These are phyloP conservation scores for Cutaneotrichosporon arboriforme DNA, from an alignment of 1,284 basidiomycete genomes.

Conservation along the genomic window DNA sequence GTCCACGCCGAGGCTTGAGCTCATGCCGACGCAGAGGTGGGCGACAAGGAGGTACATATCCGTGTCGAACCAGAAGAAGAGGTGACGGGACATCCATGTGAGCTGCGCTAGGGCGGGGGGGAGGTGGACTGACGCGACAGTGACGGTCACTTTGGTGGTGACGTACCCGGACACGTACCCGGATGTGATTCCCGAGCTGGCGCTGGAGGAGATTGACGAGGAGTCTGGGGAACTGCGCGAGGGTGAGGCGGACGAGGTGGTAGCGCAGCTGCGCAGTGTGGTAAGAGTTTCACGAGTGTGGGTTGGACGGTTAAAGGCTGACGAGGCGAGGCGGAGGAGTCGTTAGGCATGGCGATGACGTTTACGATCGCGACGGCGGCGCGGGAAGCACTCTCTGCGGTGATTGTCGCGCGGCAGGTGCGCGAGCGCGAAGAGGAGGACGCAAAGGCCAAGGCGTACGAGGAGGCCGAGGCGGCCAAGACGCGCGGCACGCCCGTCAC, in stretches of 20 bases:
- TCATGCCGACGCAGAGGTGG: constrained; percentile 69
- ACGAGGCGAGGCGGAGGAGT: constrained; percentile 81
- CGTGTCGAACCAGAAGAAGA: constrained; percentile 80
- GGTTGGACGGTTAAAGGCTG: no score
- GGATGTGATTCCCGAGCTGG: constrained; percentile 68
- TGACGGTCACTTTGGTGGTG: constrained; percentile 68
- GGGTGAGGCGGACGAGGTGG: constrained; percentile 57
- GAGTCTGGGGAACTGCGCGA: constrained; percentile 52
- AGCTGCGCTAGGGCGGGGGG: constrained; percentile 2
- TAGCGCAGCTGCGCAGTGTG: constrained; percentile 59
- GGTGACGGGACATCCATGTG: constrained; percentile 39
- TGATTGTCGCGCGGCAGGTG: constrained; percentile 61
- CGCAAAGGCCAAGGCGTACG: constrained; percentile 63
- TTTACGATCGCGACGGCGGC: constrained; percentile 87
- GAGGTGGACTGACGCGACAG: constrained; percentile 54
- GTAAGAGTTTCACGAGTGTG: no score
- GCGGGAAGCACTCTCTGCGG: constrained; percentile 65
- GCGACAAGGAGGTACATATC: constrained; percentile 74
- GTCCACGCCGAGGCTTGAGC: constrained; percentile 51
- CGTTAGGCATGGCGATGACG: constrained; percentile 94
- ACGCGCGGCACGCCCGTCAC: constrained; percentile 89
- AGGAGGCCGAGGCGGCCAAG: constrained; percentile 84
- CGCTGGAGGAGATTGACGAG: constrained; percentile 58
- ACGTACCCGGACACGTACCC: constrained; percentile 66
- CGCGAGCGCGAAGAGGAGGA: constrained; percentile 59